phyloP scores from a whole-genome alignment of 2,329 filamentous ascomycete species.

The Thermoascus crustaceus region DNA sequence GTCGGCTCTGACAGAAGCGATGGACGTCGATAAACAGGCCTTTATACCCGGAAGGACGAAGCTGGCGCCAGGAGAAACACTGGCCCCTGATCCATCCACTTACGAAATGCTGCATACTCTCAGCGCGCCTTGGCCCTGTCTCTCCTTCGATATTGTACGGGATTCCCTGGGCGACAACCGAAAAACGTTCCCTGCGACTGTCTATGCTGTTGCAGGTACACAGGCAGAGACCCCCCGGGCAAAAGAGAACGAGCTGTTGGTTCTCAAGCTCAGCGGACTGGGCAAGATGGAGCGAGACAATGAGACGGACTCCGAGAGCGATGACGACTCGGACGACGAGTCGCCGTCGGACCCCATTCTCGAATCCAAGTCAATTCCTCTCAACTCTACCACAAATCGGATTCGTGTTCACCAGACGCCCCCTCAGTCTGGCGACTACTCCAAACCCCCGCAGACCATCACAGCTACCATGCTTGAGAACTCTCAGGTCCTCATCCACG shows the following conservation, averaged over 20 bases:
- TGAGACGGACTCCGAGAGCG: conserved; percentile 62
- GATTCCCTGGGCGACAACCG: conserved; percentile 82
- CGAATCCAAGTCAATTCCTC: conserved; percentile 80
- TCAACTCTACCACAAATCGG: conserved; percentile 84
- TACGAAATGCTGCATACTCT: conserved; percentile 97
- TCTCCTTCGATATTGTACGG: conserved; percentile 87
- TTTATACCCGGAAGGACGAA: conserved; percentile 95
- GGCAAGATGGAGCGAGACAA: conserved; percentile 72
- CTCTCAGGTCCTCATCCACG: conserved; percentile 80
- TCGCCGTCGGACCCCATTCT: conserved; percentile 76
- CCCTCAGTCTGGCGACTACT: conserved; percentile 53
- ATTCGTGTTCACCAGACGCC: conserved; percentile 80
- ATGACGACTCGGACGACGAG: conserved; percentile 64
- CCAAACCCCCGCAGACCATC: conserved; percentile 67
- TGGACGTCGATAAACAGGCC: conserved; percentile 89
- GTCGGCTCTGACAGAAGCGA: conserved; percentile 49
- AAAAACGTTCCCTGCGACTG: conserved; percentile 86
- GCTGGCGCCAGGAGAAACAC: conserved; percentile 79
- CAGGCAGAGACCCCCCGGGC: conserved; percentile 70
- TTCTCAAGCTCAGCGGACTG: conserved; percentile 91
- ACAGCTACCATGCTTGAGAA: conserved; percentile 92
- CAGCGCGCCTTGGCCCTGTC: conserved; percentile 90
- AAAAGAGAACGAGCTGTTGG: conserved; percentile 86
- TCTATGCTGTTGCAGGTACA: conserved; percentile 91
- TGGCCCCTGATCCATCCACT: conserved; percentile 84